phyloP scores from a whole-genome alignment of 106 monocot species.

The Narthecium ossifragum region DNA sequence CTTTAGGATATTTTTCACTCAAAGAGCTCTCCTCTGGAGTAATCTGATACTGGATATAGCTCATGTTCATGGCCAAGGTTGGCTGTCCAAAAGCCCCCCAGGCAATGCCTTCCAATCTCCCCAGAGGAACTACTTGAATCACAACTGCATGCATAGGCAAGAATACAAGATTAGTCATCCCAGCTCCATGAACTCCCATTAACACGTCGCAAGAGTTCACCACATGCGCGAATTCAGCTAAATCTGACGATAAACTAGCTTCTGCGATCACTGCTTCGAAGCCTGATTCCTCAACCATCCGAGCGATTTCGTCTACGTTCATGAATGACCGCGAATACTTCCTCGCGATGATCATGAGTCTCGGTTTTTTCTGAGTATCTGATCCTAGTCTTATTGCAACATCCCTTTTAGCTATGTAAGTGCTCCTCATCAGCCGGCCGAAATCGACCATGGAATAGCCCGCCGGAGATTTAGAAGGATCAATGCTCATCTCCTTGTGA shows the following conservation, averaged over 20 bases:
- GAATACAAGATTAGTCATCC: constrained; percentile 46
- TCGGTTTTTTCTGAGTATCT: constrained; percentile 7
- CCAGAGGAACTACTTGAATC: constrained; percentile 38
- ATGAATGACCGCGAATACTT: constrained; percentile 26
- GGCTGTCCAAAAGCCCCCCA: constrained; percentile 21
- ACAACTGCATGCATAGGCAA: constrained; percentile 26
- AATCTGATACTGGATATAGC: constrained; percentile 34
- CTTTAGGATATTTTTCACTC: constrained; percentile 26
- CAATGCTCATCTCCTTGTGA: constrained; percentile 31
- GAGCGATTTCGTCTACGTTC: constrained; percentile 23
- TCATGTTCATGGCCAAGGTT: constrained; percentile 21
- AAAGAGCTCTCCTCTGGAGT: constrained; percentile 37
- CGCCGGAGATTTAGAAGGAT: constrained; percentile 14
- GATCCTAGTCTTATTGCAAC: not conserved
- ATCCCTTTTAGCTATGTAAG: constrained; percentile 17
- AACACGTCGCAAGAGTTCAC: constrained; percentile 57
- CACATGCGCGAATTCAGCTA: constrained; percentile 21
- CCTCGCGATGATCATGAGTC: constrained; percentile 46
- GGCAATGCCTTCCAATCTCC: constrained; percentile 19
- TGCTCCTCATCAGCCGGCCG: constrained; percentile 3
- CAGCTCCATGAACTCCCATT: constrained; percentile 64
- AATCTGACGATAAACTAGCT: not conserved
- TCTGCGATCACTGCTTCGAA: constrained; percentile 29
- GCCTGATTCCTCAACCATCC: constrained; percentile 21
- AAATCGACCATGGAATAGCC: constrained; percentile 33